Conservation (phyloP, 1,284 basidiomycete species). For the Heterobasidion occidentale region DNA sequence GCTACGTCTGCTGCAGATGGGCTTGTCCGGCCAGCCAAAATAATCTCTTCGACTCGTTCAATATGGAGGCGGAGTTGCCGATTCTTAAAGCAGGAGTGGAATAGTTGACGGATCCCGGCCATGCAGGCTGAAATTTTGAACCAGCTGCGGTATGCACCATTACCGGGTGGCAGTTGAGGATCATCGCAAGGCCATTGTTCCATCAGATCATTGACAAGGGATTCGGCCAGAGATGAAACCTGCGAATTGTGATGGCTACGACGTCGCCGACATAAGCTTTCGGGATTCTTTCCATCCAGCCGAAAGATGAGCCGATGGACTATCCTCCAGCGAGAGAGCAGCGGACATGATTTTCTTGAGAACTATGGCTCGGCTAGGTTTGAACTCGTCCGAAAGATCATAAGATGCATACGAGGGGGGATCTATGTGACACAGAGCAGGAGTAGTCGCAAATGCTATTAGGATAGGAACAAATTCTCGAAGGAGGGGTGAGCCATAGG, state of each 20-base stretch:
- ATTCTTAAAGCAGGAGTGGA: background rate
- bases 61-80: background rate
- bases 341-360: background rate
- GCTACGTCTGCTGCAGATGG: background rate
- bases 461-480: background rate
- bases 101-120: background rate
- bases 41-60: background rate
- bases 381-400: background rate
- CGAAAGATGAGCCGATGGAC: background rate
- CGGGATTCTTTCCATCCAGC: background rate
- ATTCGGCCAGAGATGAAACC: background rate
- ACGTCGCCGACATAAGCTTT: background rate
- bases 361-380: background rate
- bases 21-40: background rate
- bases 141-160: background rate
- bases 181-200: background rate
- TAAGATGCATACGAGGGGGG: background rate
- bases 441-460: background rate
- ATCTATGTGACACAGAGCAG: background rate
- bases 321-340: background rate
- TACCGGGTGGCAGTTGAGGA: background rate
- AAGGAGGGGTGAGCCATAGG: slow-evolving; percentile 1
- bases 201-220: background rate
- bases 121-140: background rate
- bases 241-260: background rate